phyloP scores from a whole-genome alignment of 441 rosid genomes.

The Euphorbia corollata region DNA sequence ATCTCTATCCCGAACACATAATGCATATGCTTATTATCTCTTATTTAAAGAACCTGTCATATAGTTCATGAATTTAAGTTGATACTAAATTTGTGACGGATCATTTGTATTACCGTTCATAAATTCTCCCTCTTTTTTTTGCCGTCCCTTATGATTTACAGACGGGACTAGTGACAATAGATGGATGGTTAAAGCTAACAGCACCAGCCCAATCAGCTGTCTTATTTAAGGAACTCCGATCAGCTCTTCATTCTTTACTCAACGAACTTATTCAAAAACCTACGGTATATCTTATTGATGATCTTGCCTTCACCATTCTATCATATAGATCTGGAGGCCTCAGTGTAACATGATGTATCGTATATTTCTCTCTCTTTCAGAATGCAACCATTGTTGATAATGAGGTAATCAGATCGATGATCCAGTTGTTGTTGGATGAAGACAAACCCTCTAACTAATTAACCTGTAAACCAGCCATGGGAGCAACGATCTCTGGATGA shows the following conservation, averaged over 20 bases:
- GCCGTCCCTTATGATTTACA: slow-evolving; percentile 21
- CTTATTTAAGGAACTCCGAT: slow-evolving; percentile 75
- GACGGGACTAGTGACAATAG: slow-evolving; percentile 63
- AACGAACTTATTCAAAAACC: slow-evolving; percentile 69
- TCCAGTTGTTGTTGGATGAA: slow-evolving; percentile 71
- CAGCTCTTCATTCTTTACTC: slow-evolving; percentile 63
- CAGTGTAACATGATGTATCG: not conserved
- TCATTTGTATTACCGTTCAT: not conserved
- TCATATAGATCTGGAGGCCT: not conserved
- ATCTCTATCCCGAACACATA: slow-evolving; percentile 3
- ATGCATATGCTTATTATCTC: not conserved
- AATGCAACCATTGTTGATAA: slow-evolving; percentile 46
- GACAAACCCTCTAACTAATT: slow-evolving; percentile 35
- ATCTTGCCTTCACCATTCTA: not conserved
- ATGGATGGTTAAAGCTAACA: slow-evolving; percentile 79
- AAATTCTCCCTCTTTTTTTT: not conserved
- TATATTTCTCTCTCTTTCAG: slow-evolving; percentile 26
- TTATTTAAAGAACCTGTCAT: not conserved
- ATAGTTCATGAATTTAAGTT: not conserved
- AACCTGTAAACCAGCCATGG: slow-evolving; percentile 8
- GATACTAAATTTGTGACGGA: not conserved
- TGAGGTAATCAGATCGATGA: slow-evolving; percentile 69
- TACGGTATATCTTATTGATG: slow-evolving; percentile 34
- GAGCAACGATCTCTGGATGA: not conserved
- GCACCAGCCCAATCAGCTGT: slow-evolving; percentile 94